Evolutionary conservation across 2,329 filamentous ascomycete genomes (phyloP).

Genomic region (Neonectria faginata): DNA sequence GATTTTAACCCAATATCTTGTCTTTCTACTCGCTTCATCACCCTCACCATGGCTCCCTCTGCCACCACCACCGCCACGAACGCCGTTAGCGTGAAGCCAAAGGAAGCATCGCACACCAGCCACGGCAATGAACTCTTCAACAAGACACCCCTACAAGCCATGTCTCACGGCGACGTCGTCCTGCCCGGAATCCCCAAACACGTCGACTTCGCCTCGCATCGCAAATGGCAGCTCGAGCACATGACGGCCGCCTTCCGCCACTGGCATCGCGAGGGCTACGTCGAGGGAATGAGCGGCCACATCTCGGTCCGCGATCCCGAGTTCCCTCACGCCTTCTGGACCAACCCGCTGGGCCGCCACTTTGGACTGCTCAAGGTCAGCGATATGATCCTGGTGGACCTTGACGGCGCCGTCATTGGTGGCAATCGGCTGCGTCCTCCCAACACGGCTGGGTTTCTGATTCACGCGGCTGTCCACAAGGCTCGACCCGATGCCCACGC

Average conservation of each 20-base stretch:
- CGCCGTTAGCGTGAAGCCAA: conserved; percentile 25
- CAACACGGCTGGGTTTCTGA: conserved; percentile 77
- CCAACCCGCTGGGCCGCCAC: conserved; percentile 72
- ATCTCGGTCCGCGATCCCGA: conserved; percentile 75
- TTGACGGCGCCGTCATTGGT: conserved; percentile 70
- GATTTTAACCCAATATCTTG: not conserved
- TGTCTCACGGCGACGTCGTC: conserved; percentile 44
- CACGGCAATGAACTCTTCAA: conserved; percentile 41
- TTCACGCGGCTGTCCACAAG: conserved; percentile 74
- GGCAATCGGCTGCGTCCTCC: conserved; percentile 70
- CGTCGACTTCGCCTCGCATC: conserved; percentile 40
- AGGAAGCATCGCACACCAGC: conserved; percentile 30
- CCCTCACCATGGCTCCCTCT: conserved; percentile 26
- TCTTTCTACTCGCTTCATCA: not conserved
- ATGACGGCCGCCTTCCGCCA: conserved; percentile 76
- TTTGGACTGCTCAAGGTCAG: conserved; percentile 74
- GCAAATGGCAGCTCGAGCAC: conserved; percentile 62
- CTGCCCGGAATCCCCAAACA: conserved; percentile 42
- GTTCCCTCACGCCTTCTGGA: conserved; percentile 72
- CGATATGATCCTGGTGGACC: conserved; percentile 76
- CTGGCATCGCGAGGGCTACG: conserved; percentile 73
- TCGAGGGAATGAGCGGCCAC: conserved; percentile 76
- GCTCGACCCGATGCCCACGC: conserved; percentile 73
- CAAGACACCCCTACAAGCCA: conserved; percentile 43
- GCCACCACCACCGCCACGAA: conserved; percentile 12